Conservation (phyloP, 1,284 basidiomycete species). For the Cronartium quercuum region DNA sequence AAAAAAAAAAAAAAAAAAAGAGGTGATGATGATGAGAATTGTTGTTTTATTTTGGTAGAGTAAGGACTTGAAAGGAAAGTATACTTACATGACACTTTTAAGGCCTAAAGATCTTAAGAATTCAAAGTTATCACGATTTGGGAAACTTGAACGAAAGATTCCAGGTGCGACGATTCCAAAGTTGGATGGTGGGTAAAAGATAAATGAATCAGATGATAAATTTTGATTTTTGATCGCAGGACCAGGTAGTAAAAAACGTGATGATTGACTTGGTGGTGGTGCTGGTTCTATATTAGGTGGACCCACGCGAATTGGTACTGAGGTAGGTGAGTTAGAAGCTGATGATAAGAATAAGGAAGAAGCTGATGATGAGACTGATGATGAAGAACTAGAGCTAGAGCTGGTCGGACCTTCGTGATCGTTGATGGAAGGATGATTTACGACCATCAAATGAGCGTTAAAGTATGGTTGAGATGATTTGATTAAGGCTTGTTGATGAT, state of each 20-base stretch:
- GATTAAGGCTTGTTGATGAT: not conserved
- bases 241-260: constrained; percentile 16
- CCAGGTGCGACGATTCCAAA: constrained; percentile 51
- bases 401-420: not conserved
- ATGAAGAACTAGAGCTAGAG: not conserved
- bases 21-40: constrained; percentile 28
- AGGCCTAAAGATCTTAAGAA: constrained; percentile 55
- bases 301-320: not conserved
- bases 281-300: too few relatives aligned
- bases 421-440: too few relatives aligned
- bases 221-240: not conserved
- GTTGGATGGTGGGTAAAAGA: constrained; percentile 20
- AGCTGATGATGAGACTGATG: not conserved
- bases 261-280: not conserved
- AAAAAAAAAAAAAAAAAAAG: not conserved
- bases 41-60: not conserved
- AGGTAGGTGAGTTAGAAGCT: not conserved
- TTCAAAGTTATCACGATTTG: constrained; percentile 55
- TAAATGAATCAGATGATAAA: not conserved
- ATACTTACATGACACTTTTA: constrained; percentile 54
- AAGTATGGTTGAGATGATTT: not conserved
- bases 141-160: constrained; percentile 55
- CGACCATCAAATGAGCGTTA: not conserved
- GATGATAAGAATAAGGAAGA: not conserved
- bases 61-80: not conserved